A percentile compares a stretch with the other conserved stretches of the same genome.
phyloP scores from a whole-genome alignment of 495 filamentous ascomycete genomes.

The Lasiosphaeriaceae sp. region DNA sequence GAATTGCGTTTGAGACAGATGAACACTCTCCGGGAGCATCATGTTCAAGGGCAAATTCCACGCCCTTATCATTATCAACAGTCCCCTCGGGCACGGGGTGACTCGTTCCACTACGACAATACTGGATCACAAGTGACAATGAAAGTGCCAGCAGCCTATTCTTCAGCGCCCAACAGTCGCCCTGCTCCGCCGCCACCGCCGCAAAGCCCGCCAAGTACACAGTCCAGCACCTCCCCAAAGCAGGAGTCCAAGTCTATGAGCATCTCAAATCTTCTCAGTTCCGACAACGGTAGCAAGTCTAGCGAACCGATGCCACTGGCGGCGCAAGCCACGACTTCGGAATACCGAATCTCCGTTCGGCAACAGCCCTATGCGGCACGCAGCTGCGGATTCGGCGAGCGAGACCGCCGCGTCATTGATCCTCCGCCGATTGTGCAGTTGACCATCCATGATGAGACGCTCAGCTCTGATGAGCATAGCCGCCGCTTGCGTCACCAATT shows the following conservation, averaged over 20 bases:
- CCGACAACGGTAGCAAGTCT: constrained; percentile 24
- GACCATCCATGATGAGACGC: constrained; percentile 61
- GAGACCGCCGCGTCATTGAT: constrained; percentile 90
- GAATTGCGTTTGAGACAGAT: constrained; percentile 25
- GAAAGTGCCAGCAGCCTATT: constrained; percentile 10
- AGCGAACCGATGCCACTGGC: constrained; percentile 21
- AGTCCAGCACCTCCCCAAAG: constrained; percentile 24
- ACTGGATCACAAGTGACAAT: constrained; percentile 7
- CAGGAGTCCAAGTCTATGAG: constrained; percentile 40
- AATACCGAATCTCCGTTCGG: constrained; percentile 62
- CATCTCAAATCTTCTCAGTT: constrained; percentile 42
- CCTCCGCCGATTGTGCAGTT: constrained; percentile 94
- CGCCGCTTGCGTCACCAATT: constrained; percentile 67
- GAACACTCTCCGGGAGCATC: constrained; percentile 20
- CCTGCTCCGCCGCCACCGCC: constrained; percentile 11
- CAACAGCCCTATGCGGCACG: constrained; percentile 89
- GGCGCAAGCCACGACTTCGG: constrained; percentile 6
- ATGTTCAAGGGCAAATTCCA: constrained; percentile 15
- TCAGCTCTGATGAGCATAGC: constrained; percentile 47
- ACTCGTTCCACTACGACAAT: constrained; percentile 18
- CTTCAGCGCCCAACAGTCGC: constrained; percentile 12
- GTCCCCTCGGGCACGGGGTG: constrained; percentile 18
- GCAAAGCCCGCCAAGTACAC: constrained; percentile 24
- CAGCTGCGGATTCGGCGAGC: constrained; percentile 90
- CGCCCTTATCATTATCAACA: constrained; percentile 21